Evolutionary conservation across 306 rosid genomes (phyloP).

Genomic region (Castanea sativa): DNA sequence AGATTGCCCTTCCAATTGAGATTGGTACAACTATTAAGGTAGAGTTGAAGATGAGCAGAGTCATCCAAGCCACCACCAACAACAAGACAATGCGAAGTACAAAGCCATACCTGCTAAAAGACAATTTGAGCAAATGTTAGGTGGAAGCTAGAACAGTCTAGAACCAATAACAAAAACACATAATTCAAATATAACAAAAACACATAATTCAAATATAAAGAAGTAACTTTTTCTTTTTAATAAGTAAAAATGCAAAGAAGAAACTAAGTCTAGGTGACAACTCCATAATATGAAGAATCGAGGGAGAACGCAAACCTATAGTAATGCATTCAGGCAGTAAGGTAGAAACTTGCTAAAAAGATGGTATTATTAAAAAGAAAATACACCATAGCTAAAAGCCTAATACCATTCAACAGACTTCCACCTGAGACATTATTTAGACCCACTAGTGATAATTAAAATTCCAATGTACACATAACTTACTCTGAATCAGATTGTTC

Average conservation of each 20-base stretch:
- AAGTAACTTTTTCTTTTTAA: too few relatives aligned
- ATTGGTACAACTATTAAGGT: slow-evolving; percentile 89
- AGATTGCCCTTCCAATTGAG: slow-evolving; percentile 81
- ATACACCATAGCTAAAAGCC: background rate
- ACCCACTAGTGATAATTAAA: background rate
- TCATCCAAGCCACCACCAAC: slow-evolving; percentile 98
- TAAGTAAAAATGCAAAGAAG: background rate
- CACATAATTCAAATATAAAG: background rate
- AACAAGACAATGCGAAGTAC: slow-evolving; percentile 87
- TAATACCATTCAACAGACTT: background rate
- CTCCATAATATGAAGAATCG: background rate
- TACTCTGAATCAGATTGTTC: slow-evolving; percentile 97
- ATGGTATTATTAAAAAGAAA: background rate
- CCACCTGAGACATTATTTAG: background rate
- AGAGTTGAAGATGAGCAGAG: slow-evolving; percentile 90
- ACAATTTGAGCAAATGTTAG: slow-evolving; percentile 6
- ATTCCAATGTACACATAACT: slow-evolving; percentile 29
- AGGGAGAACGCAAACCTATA: background rate
- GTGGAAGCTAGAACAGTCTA: background rate
- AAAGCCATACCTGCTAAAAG: slow-evolving; percentile 70
- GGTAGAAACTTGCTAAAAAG: background rate
- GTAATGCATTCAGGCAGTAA: background rate
- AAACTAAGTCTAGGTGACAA: background rate
- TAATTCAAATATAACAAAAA: background rate
- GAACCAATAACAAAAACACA: background rate